Evolutionary conservation across 2,329 filamentous ascomycete genomes (phyloP), one percentile per base, ranked within the genome.

Genomic region (Anthostomella pinea): DNA sequence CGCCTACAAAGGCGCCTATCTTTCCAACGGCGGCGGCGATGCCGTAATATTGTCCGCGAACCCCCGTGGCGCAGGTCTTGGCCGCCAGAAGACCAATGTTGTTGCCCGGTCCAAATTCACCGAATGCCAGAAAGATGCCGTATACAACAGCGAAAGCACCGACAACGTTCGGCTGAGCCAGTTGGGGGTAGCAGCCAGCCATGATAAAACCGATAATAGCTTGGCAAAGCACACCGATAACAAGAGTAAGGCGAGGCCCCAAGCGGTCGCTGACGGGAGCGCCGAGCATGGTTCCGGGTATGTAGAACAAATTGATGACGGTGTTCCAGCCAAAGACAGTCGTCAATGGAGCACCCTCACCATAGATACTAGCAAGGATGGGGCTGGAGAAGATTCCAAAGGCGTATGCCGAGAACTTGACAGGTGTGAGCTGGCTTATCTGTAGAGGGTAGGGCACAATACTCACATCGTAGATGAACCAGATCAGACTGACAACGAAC

Each of bases 11-110:
- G 3, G 88, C 90, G 32, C 83, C 83, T 23, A 89, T 75, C 63
- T 89, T 90, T 43, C 86, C 85, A 2, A 80, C 54, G 0, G 84
- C 84, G 0, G 85, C 85, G 0, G 85, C 84, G 28, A 87, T 73
- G 5, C 83, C 80, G 50, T 84, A 83, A 63, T 83, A 84, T 27
- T 69, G 70, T 3, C 89, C 90, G 24, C 89, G 77, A n/a, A 96
- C 83, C 13, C 85, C 84, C 4, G 90, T 95, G 0, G 90, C 87
- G 53, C 82, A 89, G 2, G 87, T 90, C 69, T 95, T 95, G 30
- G 85, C 85, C 0, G 90, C 89, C 19, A 94, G 63, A 1, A 95
- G 74, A 3, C 89, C 89, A 50, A 95, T 95, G 60, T 95, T 95
- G 68, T 95, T 86, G 9, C 90, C 90, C 0, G 90, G 88, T 0